Base-by-base conservation (phyloP, 2,329 filamentous ascomycete species). In the Alternaria infectoria region DNA sequence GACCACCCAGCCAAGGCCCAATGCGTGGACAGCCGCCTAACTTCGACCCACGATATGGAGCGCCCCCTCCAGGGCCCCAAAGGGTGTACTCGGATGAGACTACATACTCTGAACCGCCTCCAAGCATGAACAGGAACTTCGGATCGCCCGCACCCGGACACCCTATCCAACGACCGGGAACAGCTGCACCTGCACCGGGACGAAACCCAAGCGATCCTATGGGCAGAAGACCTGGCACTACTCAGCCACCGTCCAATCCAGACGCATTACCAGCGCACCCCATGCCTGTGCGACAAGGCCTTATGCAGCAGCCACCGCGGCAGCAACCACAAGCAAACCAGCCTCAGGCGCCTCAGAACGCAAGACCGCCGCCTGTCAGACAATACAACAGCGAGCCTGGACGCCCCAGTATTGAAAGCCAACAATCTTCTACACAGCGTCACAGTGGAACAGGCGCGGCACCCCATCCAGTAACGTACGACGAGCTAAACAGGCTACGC, bases 401-500 rank as follows among this genome's bases (percentile, higher is more conserved):
- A 74, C 54, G 80, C 75, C 65, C 55, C 32, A 62, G 81, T 80
- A 61, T 74, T 72, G 26, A 74, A 26, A 71, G 65, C 49, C 69
- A 72, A 30, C 66, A 69, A 36, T 65, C 66, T 17, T 54, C 64
- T n/a, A 57, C 69, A 47, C 62, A 66, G 26, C 69, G 71, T 28
- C 71, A 67, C 13, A 71, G 65, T 43, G 75, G 72, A 47, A 72
- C 66, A 26, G 69, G 62, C 28, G 73, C 70, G 50, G 70, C 67
- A 17, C 61, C 69, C 19, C 79, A 82, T 3, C 91, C 90, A 0
- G 90, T 98, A 5, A 97, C 94, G 0, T 82, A 87, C 3, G 88
- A 91, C 46, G 92, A 97, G 76, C 84, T 99, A 8, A 91, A 96
- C 69, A 86, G 86, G 21, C 82, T 98, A 9, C 89, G 92, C 30